Base-by-base conservation (phyloP, 2,329 filamentous ascomycete species). In the Sclerotinia sclerotiorum region DNA sequence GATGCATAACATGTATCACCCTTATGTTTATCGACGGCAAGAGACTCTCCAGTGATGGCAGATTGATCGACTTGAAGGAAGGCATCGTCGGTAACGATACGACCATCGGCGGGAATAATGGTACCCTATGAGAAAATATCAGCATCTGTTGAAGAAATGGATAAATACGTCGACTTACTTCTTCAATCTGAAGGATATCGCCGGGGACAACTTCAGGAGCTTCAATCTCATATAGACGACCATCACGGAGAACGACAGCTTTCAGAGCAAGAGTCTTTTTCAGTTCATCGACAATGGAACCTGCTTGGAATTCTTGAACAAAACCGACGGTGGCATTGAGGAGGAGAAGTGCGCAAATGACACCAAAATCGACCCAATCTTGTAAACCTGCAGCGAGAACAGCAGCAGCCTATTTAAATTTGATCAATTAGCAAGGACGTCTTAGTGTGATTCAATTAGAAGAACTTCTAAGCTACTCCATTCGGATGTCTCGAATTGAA, bases 11-110 rank as follows among this genome's bases (percentile, higher is more conserved):
- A 93, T 77, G 86, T 85, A 80, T 97, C 93, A 71, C 87, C 87
- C 79, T 88, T 87, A 83, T 92, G 89, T 85, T 95, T 96, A 82
- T 96, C 92, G 74, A 95, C 92, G 74, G 93, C 92, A 70, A 97
- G 88, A 73, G 93, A 97, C 82, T 97, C 93, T 75, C 93, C 93
- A 69, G 93, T 97, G 78, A 97, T 93, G 79, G 92, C 88, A 70
- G 93, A 96, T 83, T 97, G 93, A 80, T 97, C 93, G 72, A 97
- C 90, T 82, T 97, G 93, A 71, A 94, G 85, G 84, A 93, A 93
- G 70, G 91, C 90, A 79, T 90, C 88, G 75, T 94, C 90, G 76
- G 91, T 93, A 72, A 95, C 88, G 75, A 97, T 90, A 73, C 90
- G 90, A 74, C 93, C 93, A 80, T 97, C 93, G 73, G 93, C 93